Base-by-base conservation (phyloP, 108 stramenopile species). In the Cyclotella sp. region DNA sequence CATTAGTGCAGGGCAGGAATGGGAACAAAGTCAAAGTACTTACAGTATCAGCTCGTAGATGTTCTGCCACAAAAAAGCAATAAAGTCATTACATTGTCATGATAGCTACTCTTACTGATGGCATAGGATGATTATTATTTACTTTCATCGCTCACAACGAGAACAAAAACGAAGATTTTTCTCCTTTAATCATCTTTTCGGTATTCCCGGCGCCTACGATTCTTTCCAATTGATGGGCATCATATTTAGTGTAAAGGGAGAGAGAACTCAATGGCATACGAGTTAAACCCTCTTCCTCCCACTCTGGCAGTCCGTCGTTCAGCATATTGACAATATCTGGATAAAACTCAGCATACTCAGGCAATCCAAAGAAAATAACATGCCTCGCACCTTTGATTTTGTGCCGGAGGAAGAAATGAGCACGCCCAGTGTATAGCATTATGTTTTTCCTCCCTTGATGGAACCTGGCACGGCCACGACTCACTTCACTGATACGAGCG, bases 391-490 rank as follows among this genome's bases (percentile, higher is more conserved):
- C 98, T 65, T 95, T 94, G 78, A 98, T 97, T 28, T 60, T 71
- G 69, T 95, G 95, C 0, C 98, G 88, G 30, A 87, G 75, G 73
- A 95, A 98, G 76, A 93, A 98, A 68, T 98, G 97, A 19, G 91
- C 91, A 47, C 98, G 87, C 15, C 98, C 98, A 11, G 97, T 96
- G 85, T 97, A 98, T 21, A 98, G 86, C 92, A 98, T 84, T 29
- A 98, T 85, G 30, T 92, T 85, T 46, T 92, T 93, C 22, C 89
- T 81, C 8, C 98, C 98, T 60, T 97, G 95, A 59, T 96, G 83
- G 80, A 99, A 99, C 10, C 96, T 79, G 26, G 93, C 90, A 15
- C 97, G 88, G 27, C 93, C 95, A 10, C 97, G 90, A 43, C 81
- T 89, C 12, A 95, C 82, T 76, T 98, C 97, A 41, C 82, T 93